Evolutionary conservation across 2,329 filamentous ascomycete genomes (phyloP).

Genomic region (Epichloe gansuensis): DNA sequence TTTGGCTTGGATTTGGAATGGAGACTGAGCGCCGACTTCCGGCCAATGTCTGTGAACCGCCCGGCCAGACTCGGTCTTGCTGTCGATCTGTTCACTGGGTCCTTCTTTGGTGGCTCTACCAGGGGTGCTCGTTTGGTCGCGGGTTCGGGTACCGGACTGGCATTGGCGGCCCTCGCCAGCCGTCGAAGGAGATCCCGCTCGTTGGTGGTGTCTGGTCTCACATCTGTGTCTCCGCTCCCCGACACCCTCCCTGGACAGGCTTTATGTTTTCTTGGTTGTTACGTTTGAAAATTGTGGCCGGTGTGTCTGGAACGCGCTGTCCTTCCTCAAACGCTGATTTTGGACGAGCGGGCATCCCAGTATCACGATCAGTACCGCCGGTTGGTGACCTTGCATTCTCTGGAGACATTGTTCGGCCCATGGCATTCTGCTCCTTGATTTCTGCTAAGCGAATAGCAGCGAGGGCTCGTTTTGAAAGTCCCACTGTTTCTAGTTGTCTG

Average conservation of each 20-base stretch:
- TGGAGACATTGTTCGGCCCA: constrained; percentile 31
- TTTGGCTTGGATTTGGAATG: background rate
- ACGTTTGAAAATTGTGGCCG: constrained; percentile 27
- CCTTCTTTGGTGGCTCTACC: background rate
- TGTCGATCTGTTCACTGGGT: background rate
- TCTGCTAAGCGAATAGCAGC: constrained; percentile 40
- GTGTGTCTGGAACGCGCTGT: constrained; percentile 24
- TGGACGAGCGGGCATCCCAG: constrained; percentile 8
- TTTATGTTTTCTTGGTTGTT: constrained; percentile 2
- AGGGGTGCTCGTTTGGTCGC: constrained; percentile 12
- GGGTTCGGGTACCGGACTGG: constrained; percentile 26
- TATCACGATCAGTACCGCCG: constrained; percentile 12
- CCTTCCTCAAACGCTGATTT: constrained; percentile 9
- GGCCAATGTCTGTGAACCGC: constrained; percentile 10
- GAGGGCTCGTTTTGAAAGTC: constrained; percentile 32
- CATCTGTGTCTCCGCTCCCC: background rate
- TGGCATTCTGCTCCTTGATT: constrained; percentile 38
- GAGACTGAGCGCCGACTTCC: constrained; percentile 3
- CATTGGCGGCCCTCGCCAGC: constrained; percentile 35
- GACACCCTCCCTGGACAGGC: background rate
- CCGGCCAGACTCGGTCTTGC: constrained; percentile 9
- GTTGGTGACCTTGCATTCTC: constrained; percentile 22
- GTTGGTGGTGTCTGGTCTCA: background rate
- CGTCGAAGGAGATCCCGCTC: constrained; percentile 38
- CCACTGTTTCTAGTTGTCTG: constrained; percentile 29